Evolutionary conservation across 345 rosid genomes (phyloP).

Genomic region (Mercurialis annua): DNA sequence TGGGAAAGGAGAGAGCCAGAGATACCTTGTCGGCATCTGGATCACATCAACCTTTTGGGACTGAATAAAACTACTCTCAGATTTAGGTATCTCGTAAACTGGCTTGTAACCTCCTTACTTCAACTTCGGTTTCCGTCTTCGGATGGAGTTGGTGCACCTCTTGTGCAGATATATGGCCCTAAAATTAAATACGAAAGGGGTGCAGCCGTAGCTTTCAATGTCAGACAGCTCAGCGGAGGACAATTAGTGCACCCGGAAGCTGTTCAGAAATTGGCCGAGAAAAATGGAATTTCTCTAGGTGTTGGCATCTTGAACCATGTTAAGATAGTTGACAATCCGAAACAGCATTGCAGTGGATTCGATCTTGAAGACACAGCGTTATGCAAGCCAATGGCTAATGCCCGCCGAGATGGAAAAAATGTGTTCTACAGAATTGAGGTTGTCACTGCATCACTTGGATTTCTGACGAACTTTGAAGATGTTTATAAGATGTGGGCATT

Average conservation of each 20-base stretch:
- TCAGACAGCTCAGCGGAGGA: constrained; percentile 35
- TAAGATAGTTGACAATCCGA: constrained; percentile 44
- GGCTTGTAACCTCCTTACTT: constrained; percentile 83
- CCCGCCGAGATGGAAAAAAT: constrained; percentile 38
- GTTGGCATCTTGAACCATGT: constrained; percentile 57
- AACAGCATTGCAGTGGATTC: constrained; percentile 36
- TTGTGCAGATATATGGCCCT: constrained; percentile 67
- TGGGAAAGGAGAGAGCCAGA: constrained; percentile 77
- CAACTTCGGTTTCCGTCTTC: constrained; percentile 58
- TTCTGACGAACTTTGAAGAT: constrained; percentile 68
- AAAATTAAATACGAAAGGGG: constrained; percentile 72
- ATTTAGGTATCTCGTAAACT: constrained; percentile 67
- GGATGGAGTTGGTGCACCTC: constrained; percentile 39
- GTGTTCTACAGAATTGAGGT: constrained; percentile 52
- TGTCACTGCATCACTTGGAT: constrained; percentile 65
- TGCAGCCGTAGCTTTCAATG: constrained; percentile 61
- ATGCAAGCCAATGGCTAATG: constrained; percentile 50
- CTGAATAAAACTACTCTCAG: constrained; percentile 76
- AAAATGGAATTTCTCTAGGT: constrained; percentile 57
- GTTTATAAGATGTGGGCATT: constrained; percentile 66
- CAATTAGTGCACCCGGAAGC: constrained; percentile 49
- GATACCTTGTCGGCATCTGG: constrained; percentile 66
- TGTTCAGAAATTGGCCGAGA: constrained; percentile 63
- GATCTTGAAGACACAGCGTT: constrained; percentile 43
- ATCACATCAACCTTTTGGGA: constrained; percentile 69